Evolutionary conservation across 1,284 basidiomycete species (phyloP).

Genomic region (Exobasidium rhododendri): DNA sequence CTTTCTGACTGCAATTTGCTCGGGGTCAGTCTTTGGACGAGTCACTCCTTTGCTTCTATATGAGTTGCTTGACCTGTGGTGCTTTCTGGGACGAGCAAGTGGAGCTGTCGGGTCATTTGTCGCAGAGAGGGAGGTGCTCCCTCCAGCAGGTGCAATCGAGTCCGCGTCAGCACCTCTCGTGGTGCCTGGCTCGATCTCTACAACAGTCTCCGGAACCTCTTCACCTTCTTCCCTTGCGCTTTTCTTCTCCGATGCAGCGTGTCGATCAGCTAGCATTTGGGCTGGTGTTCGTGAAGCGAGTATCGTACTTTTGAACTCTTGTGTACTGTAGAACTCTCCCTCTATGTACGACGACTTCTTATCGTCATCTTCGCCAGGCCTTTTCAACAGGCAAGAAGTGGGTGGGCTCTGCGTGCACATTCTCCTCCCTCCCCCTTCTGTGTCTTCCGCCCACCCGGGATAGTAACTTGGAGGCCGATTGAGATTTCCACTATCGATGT

Average conservation of each 20-base stretch:
- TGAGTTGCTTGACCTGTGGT: too few relatives aligned
- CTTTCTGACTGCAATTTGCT: too few relatives aligned
- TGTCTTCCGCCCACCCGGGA: conserved; percentile 31
- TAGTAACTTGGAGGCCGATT: conserved; percentile 39
- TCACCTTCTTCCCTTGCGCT: background rate
- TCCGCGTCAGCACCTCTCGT: too few relatives aligned
- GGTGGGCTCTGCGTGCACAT: background rate
- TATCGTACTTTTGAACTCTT: background rate
- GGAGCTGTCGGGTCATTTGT: too few relatives aligned
- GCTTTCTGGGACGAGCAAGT: too few relatives aligned
- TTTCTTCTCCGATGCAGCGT: background rate
- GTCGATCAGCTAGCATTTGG: background rate
- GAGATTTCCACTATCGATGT: conserved; percentile 27
- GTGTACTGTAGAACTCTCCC: background rate
- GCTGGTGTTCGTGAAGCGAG: background rate
- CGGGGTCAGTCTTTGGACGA: too few relatives aligned
- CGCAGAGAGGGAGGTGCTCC: too few relatives aligned
- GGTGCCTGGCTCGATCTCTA: too few relatives aligned
- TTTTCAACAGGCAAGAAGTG: background rate
- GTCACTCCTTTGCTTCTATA: too few relatives aligned
- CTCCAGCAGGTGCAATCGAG: too few relatives aligned
- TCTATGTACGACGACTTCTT: background rate
- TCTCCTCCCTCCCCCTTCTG: background rate
- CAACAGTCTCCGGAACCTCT: background rate
- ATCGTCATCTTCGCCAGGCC: background rate